These are phyloP conservation scores for Yarrowia hollandica DNA, from an alignment of 805 yeast genomes.

Conservation along the genomic window DNA sequence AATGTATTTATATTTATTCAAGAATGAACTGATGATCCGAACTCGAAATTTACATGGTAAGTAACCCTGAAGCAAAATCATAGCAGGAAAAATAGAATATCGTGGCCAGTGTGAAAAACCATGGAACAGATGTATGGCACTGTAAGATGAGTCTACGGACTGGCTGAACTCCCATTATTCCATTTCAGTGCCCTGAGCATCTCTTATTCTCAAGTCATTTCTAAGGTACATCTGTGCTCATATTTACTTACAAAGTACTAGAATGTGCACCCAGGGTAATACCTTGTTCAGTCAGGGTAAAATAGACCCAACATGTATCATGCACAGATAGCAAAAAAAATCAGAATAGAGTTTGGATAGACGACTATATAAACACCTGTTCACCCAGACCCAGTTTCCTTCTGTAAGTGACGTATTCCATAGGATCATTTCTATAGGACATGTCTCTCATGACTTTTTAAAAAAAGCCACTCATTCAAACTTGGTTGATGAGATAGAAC, in stretches of 20 bases:
- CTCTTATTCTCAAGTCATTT: too few relatives aligned
- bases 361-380: not conserved
- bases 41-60: too few relatives aligned
- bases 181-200: too few relatives aligned
- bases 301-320: not conserved
- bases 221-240: too few relatives aligned
- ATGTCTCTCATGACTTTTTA: conserved; percentile 98
- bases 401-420: conserved; percentile 87
- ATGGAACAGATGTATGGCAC: too few relatives aligned
- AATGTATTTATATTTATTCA: not conserved
- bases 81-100: too few relatives aligned
- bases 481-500: conserved; percentile 97
- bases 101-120: too few relatives aligned
- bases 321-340: conserved; percentile 16
- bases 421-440: conserved; percentile 99
- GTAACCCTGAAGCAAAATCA: too few relatives aligned
- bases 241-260: not conserved
- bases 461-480: conserved; percentile 99
- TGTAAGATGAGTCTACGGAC: too few relatives aligned
- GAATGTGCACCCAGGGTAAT: not conserved
- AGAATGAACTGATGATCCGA: too few relatives aligned
- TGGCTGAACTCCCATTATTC: too few relatives aligned
- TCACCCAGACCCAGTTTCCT: conserved; percentile 36
- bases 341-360: not conserved
- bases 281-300: not conserved